Conservation (phyloP, 1,284 basidiomycete species). For the Ustilago sp. region DNA sequence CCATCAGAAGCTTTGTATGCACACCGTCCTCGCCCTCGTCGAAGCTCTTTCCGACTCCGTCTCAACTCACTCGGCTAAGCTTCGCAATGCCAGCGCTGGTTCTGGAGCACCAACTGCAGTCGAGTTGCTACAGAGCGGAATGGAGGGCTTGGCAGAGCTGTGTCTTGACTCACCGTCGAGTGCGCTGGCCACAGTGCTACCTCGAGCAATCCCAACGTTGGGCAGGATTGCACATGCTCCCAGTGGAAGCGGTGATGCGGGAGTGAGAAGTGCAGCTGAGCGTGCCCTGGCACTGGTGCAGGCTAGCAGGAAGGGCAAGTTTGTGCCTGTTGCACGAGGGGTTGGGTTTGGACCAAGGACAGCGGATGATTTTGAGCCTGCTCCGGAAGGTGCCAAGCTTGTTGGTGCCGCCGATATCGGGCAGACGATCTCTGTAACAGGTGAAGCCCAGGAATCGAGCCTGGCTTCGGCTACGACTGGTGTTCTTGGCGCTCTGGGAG, state of each 20-base stretch:
- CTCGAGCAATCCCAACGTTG: slow-evolving; percentile 30
- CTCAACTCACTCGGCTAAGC: slow-evolving; percentile 13
- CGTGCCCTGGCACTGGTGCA: slow-evolving; percentile 28
- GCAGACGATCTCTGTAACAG: slow-evolving; percentile 12
- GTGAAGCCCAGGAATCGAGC: slow-evolving; percentile 12
- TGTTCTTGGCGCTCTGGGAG: slow-evolving; percentile 8
- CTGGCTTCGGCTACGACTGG: slow-evolving; percentile 8
- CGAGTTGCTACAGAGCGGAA: slow-evolving; percentile 14
- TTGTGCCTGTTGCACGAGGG: slow-evolving; percentile 39
- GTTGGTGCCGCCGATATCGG: slow-evolving; percentile 17
- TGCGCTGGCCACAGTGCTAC: slow-evolving; percentile 33
- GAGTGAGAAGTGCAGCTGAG: slow-evolving; percentile 11
- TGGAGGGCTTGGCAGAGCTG: slow-evolving; percentile 25
- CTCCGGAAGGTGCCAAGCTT: slow-evolving; percentile 39
- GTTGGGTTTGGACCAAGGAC: slow-evolving; percentile 40
- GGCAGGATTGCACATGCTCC: slow-evolving; percentile 26
- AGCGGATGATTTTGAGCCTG: slow-evolving; percentile 34
- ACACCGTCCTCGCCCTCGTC: slow-evolving; percentile 38
- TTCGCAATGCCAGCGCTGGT: slow-evolving; percentile 20
- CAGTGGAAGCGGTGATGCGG: slow-evolving; percentile 17
- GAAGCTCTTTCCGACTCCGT: slow-evolving; percentile 50
- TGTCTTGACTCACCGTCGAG: slow-evolving; percentile 33
- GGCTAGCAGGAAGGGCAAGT: slow-evolving; percentile 37
- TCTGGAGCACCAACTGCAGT: slow-evolving; percentile 6
- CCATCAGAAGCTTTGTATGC: slow-evolving; percentile 31